phyloP scores from a whole-genome alignment of 345 rosid genomes.

The Iberis pinnata region DNA sequence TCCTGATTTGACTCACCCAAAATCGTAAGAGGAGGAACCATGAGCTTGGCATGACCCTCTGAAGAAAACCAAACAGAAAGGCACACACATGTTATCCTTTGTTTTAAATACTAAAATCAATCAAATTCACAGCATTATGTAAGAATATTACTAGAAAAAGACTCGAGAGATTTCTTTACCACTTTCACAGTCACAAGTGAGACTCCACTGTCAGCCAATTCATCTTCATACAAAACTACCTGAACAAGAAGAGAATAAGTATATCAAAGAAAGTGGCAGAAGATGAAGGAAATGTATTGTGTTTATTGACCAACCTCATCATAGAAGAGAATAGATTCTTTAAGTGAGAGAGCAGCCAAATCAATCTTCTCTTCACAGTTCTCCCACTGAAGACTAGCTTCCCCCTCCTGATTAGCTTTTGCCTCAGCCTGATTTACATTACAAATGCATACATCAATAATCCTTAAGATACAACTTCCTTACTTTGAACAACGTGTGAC shows the following conservation, averaged over 20 bases:
- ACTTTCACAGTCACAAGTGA: slow-evolving; percentile 91
- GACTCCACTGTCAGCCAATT: slow-evolving; percentile 88
- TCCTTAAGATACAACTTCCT: neutral
- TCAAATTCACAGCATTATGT: neutral
- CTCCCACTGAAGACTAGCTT: slow-evolving; percentile 55
- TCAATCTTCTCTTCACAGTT: slow-evolving; percentile 73
- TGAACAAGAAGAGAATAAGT: slow-evolving; percentile 29
- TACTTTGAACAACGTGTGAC: neutral
- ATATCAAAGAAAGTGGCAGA: slow-evolving; percentile 6
- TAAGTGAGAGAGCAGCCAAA: slow-evolving; percentile 59
- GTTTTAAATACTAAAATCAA: slow-evolving; percentile 1
- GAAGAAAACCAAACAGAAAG: slow-evolving; percentile 22
- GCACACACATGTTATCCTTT: slow-evolving; percentile 12
- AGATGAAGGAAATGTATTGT: neutral
- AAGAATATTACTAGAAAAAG: slow-evolving; percentile 10
- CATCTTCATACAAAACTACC: slow-evolving; percentile 96
- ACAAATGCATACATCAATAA: neutral
- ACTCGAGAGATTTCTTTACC: slow-evolving; percentile 41
- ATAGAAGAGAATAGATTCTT: slow-evolving; percentile 95
- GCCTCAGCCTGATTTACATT: slow-evolving; percentile 20
- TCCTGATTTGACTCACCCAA: slow-evolving; percentile 61
- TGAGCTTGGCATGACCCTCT: slow-evolving; percentile 95
- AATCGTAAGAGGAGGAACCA: slow-evolving; percentile 96
- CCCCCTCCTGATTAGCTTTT: slow-evolving; percentile 19
- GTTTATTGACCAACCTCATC: slow-evolving; percentile 59